A percentile compares a stretch with the other conserved stretches of the same genome.
These are phyloP conservation scores for Eucalyptus tenuipes DNA, from an alignment of 345 rosid genomes.

Conservation along the genomic window DNA sequence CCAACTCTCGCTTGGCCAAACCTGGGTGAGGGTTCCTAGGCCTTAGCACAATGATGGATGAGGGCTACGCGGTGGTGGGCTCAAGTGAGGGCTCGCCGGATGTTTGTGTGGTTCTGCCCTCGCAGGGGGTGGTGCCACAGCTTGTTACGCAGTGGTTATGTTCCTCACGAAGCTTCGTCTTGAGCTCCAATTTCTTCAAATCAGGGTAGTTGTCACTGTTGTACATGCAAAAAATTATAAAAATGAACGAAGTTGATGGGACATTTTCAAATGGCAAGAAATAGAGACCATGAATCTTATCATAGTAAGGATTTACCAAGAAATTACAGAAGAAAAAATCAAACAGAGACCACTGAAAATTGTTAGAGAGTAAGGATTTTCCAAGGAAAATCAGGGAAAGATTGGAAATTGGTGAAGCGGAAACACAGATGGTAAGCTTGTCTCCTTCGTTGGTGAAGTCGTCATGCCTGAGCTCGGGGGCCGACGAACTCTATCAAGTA, in stretches of 20 bases:
- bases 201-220: too few relatives aligned
- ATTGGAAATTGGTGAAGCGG: neutral
- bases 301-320: fast-evolving
- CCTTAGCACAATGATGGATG: neutral
- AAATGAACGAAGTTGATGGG: too few relatives aligned
- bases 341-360: too few relatives aligned
- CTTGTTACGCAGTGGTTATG: fast-evolving
- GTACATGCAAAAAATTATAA: fast-evolving
- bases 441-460: neutral
- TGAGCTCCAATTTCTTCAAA: too few relatives aligned
- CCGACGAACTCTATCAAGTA: neutral
- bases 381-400: too few relatives aligned
- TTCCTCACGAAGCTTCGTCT: fast-evolving
- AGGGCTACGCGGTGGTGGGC: neutral
- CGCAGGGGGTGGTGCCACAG: too few relatives aligned
- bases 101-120: too few relatives aligned
- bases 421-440: fast-evolving
- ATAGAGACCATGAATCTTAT: too few relatives aligned
- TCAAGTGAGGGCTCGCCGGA: fast-evolving
- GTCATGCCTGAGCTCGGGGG: neutral
- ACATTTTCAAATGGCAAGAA: too few relatives aligned
- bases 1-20: neutral
- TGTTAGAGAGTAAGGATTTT: too few relatives aligned
- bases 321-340: too few relatives aligned
- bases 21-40: neutral